phyloP scores from a whole-genome alignment of 2,329 filamentous ascomycete species.

The Fusarium nisikadoi region DNA sequence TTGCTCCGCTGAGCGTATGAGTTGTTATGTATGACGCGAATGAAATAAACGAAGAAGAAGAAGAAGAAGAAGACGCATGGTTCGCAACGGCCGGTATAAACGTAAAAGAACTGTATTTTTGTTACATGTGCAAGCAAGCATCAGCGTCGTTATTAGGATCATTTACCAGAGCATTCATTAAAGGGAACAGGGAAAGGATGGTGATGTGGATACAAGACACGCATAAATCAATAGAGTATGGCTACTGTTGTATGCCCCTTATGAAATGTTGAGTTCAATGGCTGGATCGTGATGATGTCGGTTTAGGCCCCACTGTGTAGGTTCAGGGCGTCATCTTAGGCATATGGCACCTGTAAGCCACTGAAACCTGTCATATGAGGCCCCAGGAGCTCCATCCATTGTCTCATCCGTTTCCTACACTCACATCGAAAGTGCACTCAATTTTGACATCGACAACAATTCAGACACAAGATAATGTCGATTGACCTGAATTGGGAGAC shows the following conservation, averaged over 20 bases:
- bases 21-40: background rate
- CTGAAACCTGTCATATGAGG: slow-evolving; percentile 14
- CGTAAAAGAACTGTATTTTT: slow-evolving; percentile 21
- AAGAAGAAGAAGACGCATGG: background rate
- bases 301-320: background rate
- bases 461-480: slow-evolving; percentile 71
- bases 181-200: background rate
- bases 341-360: slow-evolving; percentile 1
- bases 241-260: background rate
- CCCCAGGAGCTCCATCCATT: background rate
- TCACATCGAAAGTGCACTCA: background rate
- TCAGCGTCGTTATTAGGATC: slow-evolving; percentile 16
- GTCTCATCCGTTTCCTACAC: slow-evolving; percentile 24
- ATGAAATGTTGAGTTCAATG: background rate
- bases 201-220: background rate
- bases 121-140: slow-evolving; percentile 16
- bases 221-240: slow-evolving; percentile 8
- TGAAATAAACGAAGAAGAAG: background rate
- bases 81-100: slow-evolving; percentile 10
- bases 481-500: slow-evolving; percentile 98
- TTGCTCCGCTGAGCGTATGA: slow-evolving; percentile 35
- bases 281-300: background rate
- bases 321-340: background rate
- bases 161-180: slow-evolving; percentile 25
- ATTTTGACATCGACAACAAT: background rate